Evolutionary conservation across 1,284 basidiomycete species (phyloP), one percentile per base, ranked within the genome.

Genomic region (Microbotryomycetes sp.): DNA sequence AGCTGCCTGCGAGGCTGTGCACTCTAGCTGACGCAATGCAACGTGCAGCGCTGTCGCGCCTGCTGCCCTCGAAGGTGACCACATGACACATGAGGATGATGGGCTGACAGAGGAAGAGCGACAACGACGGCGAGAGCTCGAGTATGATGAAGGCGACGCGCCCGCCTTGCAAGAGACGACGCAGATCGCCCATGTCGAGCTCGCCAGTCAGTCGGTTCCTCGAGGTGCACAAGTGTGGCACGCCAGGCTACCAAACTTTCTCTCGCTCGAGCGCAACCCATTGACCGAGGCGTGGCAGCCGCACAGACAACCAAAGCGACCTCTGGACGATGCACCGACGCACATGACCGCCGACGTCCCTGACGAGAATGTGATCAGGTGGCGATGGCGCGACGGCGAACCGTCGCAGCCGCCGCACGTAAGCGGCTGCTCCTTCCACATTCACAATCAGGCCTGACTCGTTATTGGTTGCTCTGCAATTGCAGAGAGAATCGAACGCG

Each of bases 321-420:
- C 75, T 83, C 82, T 74, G 85, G 83, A 65, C 86, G 87, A 83
- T 80, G 83, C n/a, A n/a, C n/a, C n/a, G n/a, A n/a, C n/a, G n/a
- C n/a, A n/a, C n/a, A n/a, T n/a, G n/a, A n/a, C n/a, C 30, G 41
- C 65, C 71, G 29, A n/a, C n/a, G 62, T 93, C 54, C 87, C 87
- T 70, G 88, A 91, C 11, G 88, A 91, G 78, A 92, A 92, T 74
- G 91, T 90, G 2, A 80, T 94, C 30, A 83, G 91, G 50, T 94
- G 91, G 91, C 82, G 87, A 62, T 94, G 91, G 89, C 79, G 80
- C 9, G 86, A 87, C 72, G 84, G 87, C 70, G 80, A 83, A 60
- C 76, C 79, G 46, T 86, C 84, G 5, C 78, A 82, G 69, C 85
- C 85, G 35, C 35, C 35, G 18, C 11, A 41, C 9, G 9, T 18